Percentiles rank a stretch among this genome's conserved stretches.
Conservation (phyloP, 495 filamentous ascomycete genomes). For the Aspergillus panamensis region DNA sequence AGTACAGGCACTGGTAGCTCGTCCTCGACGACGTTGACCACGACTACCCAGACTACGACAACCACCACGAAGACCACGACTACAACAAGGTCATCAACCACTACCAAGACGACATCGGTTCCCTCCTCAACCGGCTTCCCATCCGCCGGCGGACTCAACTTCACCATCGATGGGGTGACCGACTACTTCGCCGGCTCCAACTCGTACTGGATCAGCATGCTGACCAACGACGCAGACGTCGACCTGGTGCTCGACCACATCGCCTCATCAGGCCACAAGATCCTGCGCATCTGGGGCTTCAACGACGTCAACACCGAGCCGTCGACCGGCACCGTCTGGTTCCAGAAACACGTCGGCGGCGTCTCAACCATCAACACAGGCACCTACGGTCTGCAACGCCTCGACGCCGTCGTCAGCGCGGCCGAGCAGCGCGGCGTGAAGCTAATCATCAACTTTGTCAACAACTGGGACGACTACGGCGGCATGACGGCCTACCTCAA, state of each 20-base stretch:
- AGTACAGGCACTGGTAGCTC: background rate
- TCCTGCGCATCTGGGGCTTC: constrained; percentile 72
- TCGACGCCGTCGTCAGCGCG: constrained; percentile 61
- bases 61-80: constrained; percentile 14
- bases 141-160: constrained; percentile 23
- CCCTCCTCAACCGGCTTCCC: constrained; percentile 10
- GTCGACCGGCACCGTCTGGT: constrained; percentile 51
- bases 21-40: constrained; percentile 9
- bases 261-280: constrained; percentile 56
- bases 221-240: constrained; percentile 59
- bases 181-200: constrained; percentile 68
- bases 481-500: constrained; percentile 62
- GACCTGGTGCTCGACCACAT: constrained; percentile 53
- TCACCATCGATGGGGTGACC: constrained; percentile 60
- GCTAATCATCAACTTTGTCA: constrained; percentile 57
- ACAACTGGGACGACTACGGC: constrained; percentile 62
- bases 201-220: constrained; percentile 71
- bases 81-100: constrained; percentile 16
- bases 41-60: constrained; percentile 9
- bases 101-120: constrained; percentile 1
- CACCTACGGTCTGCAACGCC: constrained; percentile 58
- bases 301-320: constrained; percentile 56
- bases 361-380: constrained; percentile 65
- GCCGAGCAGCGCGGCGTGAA: constrained; percentile 57
- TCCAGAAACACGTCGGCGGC: constrained; percentile 52